Conservation (phyloP, 73 alveolate species). For the Stentor roeselii region DNA sequence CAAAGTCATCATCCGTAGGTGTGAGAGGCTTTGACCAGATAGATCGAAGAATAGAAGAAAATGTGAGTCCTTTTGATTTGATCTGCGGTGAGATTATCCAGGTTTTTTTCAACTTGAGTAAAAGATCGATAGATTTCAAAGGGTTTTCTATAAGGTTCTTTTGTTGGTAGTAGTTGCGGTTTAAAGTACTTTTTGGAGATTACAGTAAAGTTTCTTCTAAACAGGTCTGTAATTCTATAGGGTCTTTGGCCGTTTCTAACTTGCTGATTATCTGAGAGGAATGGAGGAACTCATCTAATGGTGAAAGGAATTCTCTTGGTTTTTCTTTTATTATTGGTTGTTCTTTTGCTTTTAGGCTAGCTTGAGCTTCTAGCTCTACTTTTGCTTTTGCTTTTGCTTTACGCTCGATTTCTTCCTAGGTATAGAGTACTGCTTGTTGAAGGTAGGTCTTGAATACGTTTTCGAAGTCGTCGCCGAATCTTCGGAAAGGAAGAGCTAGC, state of each 20-base stretch:
- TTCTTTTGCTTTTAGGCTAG: not conserved
- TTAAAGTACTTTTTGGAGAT: not conserved
- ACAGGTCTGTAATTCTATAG: not conserved
- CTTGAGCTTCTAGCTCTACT: not conserved
- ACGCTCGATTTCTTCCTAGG: not conserved
- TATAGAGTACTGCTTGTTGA: not conserved
- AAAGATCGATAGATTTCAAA: not conserved
- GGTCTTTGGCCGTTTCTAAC: no score
- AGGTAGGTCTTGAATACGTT: not conserved
- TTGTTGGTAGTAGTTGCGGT: no score
- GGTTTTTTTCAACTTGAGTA: not conserved
- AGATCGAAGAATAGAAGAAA: not conserved
- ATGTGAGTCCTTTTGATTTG: not conserved
- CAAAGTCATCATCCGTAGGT: not conserved
- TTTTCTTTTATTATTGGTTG: no score
- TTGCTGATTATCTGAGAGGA: no score
- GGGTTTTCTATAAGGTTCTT: not conserved
- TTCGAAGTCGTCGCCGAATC: not conserved
- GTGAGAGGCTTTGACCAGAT: not conserved
- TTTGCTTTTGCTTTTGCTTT: not conserved
- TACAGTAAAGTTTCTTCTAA: not conserved
- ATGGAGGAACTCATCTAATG: no score
- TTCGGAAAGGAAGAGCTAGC: not conserved
- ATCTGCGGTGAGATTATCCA: not conserved
- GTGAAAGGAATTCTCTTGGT: no score